Conservation (phyloP, 2,329 filamentous ascomycete genomes). For the Phaeosphaeria sp. region DNA sequence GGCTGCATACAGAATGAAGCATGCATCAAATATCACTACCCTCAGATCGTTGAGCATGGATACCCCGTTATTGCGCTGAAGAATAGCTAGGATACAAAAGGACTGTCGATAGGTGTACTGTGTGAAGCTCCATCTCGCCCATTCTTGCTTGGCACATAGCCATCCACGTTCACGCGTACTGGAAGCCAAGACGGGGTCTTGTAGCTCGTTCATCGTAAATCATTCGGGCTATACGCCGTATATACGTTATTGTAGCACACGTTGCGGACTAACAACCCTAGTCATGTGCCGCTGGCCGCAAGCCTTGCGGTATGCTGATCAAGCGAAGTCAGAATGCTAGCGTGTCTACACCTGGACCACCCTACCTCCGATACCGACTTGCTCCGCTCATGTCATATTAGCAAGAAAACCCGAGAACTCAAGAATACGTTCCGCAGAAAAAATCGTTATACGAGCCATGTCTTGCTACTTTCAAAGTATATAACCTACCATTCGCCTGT, state of each 20-base stretch:
- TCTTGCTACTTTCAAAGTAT: neutral
- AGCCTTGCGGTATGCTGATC: neutral
- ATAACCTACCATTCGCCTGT: neutral
- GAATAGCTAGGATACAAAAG: too few species aligned
- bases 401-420: neutral
- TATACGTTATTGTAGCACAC: neutral
- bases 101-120: too few species aligned
- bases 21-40: neutral
- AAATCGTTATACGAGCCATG: neutral
- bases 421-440: neutral
- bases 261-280: neutral
- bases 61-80: too few species aligned
- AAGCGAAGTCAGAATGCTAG: neutral
- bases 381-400: neutral
- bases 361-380: neutral
- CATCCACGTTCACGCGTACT: neutral
- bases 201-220: neutral
- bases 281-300: too few species aligned
- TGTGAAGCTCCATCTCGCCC: too few species aligned
- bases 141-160: too few species aligned
- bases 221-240: neutral
- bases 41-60: neutral
- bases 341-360: neutral
- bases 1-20: neutral
- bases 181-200: neutral